Evolutionary conservation across 495 filamentous ascomycete species (phyloP), one percentile per base, ranked within the genome.

Genomic region (Apiosordaria backusii): DNA sequence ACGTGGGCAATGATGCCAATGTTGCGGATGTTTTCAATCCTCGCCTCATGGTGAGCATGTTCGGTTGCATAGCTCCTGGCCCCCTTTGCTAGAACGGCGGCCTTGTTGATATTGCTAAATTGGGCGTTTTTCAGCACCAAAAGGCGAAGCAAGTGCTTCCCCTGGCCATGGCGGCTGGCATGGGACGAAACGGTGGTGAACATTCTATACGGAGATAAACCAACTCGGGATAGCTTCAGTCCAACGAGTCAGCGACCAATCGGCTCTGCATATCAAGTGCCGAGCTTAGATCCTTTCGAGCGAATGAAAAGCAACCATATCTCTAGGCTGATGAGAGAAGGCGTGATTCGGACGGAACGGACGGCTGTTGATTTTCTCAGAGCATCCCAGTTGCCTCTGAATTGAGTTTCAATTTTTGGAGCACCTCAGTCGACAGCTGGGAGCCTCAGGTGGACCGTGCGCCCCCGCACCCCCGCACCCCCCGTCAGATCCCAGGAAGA

Each of bases 1-100:
- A 98, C 97, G 78, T 99, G 96, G 50, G 96, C 96, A 76, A 99
- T 97, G 67, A 99, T 99, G 50, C 96, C 96, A 78, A 99, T 97
- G 75, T 99, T 99, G 66, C 95, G 84, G 60, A 93, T 95, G 64
- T 72, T 77, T 21, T 79, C 71, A 16, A 80, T 75, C 40, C 69
- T 75, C 23, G 77, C 66, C 18, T 80, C 78, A 15, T 77, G 73
- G 35, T 74, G 73, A 26, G 65, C 58, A n/a, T 62, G 60, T n/a
- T 68, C 67, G 35, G 62, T 65, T 21, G 66, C 55, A 59, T 68
- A 68, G 50, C 50, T 58, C 54, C 65, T 53, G 15, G 53, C 26
- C 3, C 9, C 19, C 40, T 57, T 27, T 35, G 4, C 25, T 35
- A 6, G 29, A 35, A 10, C 29, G n/a, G n/a, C n/a, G n/a, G n/a